Conservation (phyloP, 2,329 filamentous ascomycete genomes). For the Colletotrichum liaoningense region DNA sequence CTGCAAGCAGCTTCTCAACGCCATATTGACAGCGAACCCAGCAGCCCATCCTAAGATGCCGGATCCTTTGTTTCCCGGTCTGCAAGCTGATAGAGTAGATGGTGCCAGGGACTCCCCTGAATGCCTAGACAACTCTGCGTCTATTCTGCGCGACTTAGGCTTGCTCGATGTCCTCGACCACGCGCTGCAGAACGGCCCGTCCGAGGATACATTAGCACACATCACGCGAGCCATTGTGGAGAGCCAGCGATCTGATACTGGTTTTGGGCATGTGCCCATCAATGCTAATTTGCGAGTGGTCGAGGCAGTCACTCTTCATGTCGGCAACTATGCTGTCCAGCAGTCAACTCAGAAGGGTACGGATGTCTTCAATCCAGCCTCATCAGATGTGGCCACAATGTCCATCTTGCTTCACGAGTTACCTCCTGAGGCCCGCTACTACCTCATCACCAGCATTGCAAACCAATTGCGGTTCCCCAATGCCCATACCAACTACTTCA, state of each 20-base stretch:
- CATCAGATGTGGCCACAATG: conserved; percentile 77
- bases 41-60: conserved; percentile 75
- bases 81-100: conserved; percentile 82
- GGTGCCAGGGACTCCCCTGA: conserved; percentile 77
- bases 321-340: conserved; percentile 79
- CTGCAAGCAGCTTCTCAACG: conserved; percentile 88
- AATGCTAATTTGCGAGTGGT: conserved; percentile 78
- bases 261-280: conserved; percentile 74
- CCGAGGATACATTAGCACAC: conserved; percentile 79
- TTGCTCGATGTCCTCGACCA: conserved; percentile 70
- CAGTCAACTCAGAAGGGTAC: conserved; percentile 69
- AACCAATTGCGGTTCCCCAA: conserved; percentile 95
- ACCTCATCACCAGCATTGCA: conserved; percentile 83
- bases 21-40: conserved; percentile 85
- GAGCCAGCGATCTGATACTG: conserved; percentile 67
- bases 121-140: conserved; percentile 71
- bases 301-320: conserved; percentile 85
- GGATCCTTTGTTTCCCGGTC: conserved; percentile 77
- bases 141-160: conserved; percentile 65
- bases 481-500: conserved; percentile 92
- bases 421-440: conserved; percentile 83
- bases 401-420: conserved; percentile 82
- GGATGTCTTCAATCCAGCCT: conserved; percentile 71
- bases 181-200: conserved; percentile 69
- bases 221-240: conserved; percentile 80